phyloP scores from a whole-genome alignment of 805 yeast genomes.

The Saccharomyces paradoxus region DNA sequence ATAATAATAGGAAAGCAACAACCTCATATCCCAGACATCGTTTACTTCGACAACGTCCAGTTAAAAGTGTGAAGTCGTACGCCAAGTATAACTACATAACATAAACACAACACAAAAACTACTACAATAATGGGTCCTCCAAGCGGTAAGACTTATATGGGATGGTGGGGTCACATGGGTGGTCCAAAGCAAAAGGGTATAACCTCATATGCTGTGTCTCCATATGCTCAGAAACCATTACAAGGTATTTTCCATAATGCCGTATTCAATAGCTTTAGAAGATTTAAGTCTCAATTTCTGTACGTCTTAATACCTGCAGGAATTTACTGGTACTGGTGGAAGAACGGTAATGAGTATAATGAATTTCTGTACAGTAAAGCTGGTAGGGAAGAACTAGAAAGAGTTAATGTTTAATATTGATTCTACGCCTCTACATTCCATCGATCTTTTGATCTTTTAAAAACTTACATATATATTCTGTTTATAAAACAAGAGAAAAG shows the following conservation, averaged over 20 bases:
- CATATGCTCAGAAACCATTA: slow-evolving; percentile 87
- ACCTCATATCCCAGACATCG: neutral
- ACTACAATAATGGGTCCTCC: slow-evolving; percentile 53
- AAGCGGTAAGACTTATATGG: slow-evolving; percentile 73
- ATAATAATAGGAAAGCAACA: neutral
- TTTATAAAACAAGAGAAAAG: neutral
- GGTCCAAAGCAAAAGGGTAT: slow-evolving; percentile 80
- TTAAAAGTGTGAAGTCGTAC: neutral
- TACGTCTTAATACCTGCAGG: slow-evolving; percentile 71
- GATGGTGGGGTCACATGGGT: slow-evolving; percentile 96
- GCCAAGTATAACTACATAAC: neutral
- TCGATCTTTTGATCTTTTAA: neutral
- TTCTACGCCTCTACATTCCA: neutral
- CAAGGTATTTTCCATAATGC: slow-evolving; percentile 80
- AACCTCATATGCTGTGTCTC: slow-evolving; percentile 84
- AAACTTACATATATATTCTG: neutral
- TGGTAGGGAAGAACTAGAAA: slow-evolving; percentile 89
- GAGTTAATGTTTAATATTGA: slow-evolving; percentile 35
- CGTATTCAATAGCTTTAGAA: slow-evolving; percentile 87
- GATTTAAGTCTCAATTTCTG: slow-evolving; percentile 78
- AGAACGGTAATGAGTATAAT: slow-evolving; percentile 79
- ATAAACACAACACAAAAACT: neutral
- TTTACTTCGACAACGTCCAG: neutral
- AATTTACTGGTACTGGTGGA: slow-evolving; percentile 82
- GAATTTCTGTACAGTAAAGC: slow-evolving; percentile 94